Evolutionary conservation across 306 rosid genomes (phyloP).

Genomic region (Cyamopsis tetragonoloba): DNA sequence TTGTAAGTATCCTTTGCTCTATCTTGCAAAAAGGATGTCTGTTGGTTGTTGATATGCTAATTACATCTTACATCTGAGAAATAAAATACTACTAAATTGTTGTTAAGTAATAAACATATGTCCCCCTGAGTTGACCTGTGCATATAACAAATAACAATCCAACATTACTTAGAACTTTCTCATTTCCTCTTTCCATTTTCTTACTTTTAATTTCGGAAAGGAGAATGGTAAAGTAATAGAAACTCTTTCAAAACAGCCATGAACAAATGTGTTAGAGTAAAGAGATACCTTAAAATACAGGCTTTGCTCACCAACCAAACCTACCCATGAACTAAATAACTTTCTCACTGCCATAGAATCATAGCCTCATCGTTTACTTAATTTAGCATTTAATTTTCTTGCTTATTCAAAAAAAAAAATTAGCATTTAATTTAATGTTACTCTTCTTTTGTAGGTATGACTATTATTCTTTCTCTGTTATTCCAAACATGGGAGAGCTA

Average conservation of each 20-base stretch:
- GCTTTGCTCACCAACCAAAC: slow-evolving; percentile 6
- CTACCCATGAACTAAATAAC: not conserved
- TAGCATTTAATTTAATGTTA: slow-evolving; percentile 17
- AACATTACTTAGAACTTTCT: not conserved
- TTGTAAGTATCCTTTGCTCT: slow-evolving; percentile 58
- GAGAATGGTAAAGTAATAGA: not conserved
- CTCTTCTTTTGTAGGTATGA: slow-evolving; percentile 61
- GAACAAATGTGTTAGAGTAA: not conserved
- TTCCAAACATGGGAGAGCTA: slow-evolving; percentile 75
- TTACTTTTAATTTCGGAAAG: not conserved
- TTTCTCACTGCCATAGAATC: slow-evolving; percentile 9
- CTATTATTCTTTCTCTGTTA: slow-evolving; percentile 67
- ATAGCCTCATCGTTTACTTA: slow-evolving; percentile 1
- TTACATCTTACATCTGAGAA: slow-evolving; percentile 7
- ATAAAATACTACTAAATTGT: no score
- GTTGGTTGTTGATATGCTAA: slow-evolving; percentile 6
- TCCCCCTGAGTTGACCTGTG: not conserved
- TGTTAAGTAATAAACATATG: not conserved
- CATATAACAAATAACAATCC: not conserved
- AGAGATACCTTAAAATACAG: slow-evolving; percentile 1
- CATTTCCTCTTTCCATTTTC: not conserved
- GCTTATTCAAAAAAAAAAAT: slow-evolving; percentile 15
- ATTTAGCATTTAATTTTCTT: no score
- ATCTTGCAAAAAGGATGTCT: not conserved
- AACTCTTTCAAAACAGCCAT: not conserved